Percentiles rank a stretch among this genome's conserved stretches.
phyloP scores from a whole-genome alignment of 495 filamentous ascomycete genomes.

The Cercophora sp. region DNA sequence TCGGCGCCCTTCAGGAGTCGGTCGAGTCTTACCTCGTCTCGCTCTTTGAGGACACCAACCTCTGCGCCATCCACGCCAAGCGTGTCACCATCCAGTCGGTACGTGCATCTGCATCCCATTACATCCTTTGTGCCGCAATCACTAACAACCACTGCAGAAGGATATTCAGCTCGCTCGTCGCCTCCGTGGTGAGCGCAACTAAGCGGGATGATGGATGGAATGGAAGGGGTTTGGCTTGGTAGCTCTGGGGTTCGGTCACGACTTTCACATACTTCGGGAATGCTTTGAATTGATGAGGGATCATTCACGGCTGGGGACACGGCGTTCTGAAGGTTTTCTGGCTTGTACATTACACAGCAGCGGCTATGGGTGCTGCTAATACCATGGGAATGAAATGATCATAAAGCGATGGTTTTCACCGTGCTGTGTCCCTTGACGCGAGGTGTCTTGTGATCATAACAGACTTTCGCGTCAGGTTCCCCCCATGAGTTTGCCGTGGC shows the following conservation, averaged over 20 bases:
- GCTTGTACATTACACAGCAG: slow-evolving; percentile 36
- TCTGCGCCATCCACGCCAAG: slow-evolving; percentile 99
- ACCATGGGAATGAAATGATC: slow-evolving; percentile 9
- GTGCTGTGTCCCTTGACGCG: background rate
- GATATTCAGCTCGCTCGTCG: slow-evolving; percentile 96
- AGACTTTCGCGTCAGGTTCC: background rate
- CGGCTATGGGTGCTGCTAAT: slow-evolving; percentile 4
- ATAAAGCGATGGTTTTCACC: background rate
- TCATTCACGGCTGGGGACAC: slow-evolving; percentile 23
- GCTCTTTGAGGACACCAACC: slow-evolving; percentile 99
- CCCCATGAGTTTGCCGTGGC: too few species aligned
- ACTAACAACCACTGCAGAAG: slow-evolving; percentile 57
- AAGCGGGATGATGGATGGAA: slow-evolving; percentile 24
- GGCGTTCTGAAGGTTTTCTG: slow-evolving; percentile 39
- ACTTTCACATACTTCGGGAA: slow-evolving; percentile 24
- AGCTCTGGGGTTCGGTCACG: slow-evolving; percentile 30
- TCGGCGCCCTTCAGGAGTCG: slow-evolving; percentile 99
- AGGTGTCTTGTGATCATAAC: background rate
- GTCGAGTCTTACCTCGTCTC: slow-evolving; percentile 99
- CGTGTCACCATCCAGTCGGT: slow-evolving; percentile 87
- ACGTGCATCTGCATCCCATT: slow-evolving; percentile 17
- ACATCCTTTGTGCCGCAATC: background rate
- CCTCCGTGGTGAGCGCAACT: slow-evolving; percentile 89
- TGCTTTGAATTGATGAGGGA: slow-evolving; percentile 25
- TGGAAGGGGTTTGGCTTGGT: slow-evolving; percentile 9